Conservation (phyloP, 768 basidiomycete genomes). For the Steccherinum ochraceum region DNA sequence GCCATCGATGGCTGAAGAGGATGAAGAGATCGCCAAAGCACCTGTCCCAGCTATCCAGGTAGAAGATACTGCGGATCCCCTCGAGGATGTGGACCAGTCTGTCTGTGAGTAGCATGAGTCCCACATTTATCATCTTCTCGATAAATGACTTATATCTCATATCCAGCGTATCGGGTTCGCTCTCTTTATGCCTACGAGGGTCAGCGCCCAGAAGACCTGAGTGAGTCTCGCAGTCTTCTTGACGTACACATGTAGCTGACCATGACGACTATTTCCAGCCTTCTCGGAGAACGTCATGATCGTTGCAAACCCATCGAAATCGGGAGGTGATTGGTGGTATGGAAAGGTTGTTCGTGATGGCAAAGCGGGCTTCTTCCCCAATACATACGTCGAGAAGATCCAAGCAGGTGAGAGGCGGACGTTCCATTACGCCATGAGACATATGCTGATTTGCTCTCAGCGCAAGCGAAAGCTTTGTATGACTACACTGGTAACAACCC, state of each 20-base stretch:
- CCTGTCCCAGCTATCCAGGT: slow-evolving; percentile 53
- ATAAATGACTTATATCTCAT: too few relatives aligned
- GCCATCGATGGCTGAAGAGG: slow-evolving; percentile 54
- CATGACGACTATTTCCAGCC: slow-evolving; percentile 35
- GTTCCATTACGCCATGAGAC: slow-evolving; percentile 5
- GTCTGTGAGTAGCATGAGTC: slow-evolving; percentile 41
- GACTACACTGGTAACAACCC: slow-evolving; percentile 60
- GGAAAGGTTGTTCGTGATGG: slow-evolving; percentile 62
- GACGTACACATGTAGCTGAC: not conserved
- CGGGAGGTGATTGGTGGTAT: slow-evolving; percentile 90
- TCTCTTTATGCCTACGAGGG: slow-evolving; percentile 82
- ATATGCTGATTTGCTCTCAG: slow-evolving; percentile 24
- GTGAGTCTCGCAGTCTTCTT: slow-evolving; percentile 38
- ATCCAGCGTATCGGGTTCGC: slow-evolving; percentile 64
- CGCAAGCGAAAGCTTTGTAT: slow-evolving; percentile 75
- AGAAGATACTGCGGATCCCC: slow-evolving; percentile 35
- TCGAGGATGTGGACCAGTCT: slow-evolving; percentile 69
- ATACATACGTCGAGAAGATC: slow-evolving; percentile 76
- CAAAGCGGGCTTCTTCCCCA: slow-evolving; percentile 83
- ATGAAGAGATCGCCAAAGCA: slow-evolving; percentile 42
- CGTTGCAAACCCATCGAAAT: slow-evolving; percentile 78
- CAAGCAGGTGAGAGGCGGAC: slow-evolving; percentile 40
- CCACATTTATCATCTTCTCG: too few relatives aligned
- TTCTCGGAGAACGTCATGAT: slow-evolving; percentile 80
- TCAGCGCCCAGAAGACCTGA: slow-evolving; percentile 83